These are phyloP conservation scores for Plasmopara muralis DNA, from an alignment of 352 stramenopile species.

Conservation along the genomic window DNA sequence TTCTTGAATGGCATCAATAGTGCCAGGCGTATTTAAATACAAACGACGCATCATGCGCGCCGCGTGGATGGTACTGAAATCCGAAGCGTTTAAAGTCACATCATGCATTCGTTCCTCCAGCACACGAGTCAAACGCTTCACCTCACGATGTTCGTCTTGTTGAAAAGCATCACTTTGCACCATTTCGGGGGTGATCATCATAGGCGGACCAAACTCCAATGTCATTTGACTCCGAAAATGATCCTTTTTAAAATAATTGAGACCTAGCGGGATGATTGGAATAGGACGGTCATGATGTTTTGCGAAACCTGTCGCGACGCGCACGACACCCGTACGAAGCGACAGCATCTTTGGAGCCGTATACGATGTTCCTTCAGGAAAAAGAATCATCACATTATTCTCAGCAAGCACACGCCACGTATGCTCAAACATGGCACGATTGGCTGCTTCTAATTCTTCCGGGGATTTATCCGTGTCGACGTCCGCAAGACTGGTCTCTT, in stretches of 20 bases:
- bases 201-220: slow-evolving; percentile 61
- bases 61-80: slow-evolving; percentile 54
- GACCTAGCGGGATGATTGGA: slow-evolving; percentile 56
- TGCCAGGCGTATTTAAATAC: slow-evolving; percentile 51
- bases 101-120: slow-evolving; percentile 40
- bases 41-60: slow-evolving; percentile 62
- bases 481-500: slow-evolving; percentile 41
- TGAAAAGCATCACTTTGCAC: slow-evolving; percentile 37
- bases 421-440: slow-evolving; percentile 67
- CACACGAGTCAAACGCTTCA: slow-evolving; percentile 40
- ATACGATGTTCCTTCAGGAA: slow-evolving; percentile 77
- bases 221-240: slow-evolving; percentile 68
- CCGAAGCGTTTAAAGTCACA: slow-evolving; percentile 49
- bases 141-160: slow-evolving; percentile 35
- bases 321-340: slow-evolving; percentile 65
- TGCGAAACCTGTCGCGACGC: slow-evolving; percentile 61
- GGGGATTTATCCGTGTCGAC: slow-evolving; percentile 56
- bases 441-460: slow-evolving; percentile 54
- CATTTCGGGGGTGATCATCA: slow-evolving; percentile 42
- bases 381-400: slow-evolving; percentile 71
- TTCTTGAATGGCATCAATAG: slow-evolving; percentile 64
- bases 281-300: slow-evolving; percentile 65
- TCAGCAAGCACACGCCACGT: slow-evolving; percentile 52
- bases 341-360: slow-evolving; percentile 73
- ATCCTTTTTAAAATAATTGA: slow-evolving; percentile 84